Base-by-base conservation (phyloP, 805 yeast species). In the Barnettozyma wickerhamii region DNA sequence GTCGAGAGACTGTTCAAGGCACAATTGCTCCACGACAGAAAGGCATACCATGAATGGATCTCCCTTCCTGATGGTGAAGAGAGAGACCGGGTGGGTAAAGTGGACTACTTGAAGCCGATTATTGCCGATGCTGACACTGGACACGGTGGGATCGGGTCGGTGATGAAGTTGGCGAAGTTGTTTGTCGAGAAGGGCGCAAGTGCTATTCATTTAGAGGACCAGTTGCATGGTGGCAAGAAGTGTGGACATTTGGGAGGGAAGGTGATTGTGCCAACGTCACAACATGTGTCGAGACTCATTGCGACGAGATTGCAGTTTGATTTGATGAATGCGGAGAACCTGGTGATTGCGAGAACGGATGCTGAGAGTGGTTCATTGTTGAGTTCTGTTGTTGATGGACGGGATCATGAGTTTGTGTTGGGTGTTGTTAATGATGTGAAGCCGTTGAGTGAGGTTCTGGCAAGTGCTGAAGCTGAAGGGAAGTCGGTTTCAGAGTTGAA, bases 121-220 rank as follows among this genome's bases (percentile, higher is more conserved):
- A 72, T 79, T 47, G 84, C 84, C 4, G 84, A 79, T 54, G 84
- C 74, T 3, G 84, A 79, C 47, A 78, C 81, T 50, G 84, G 84
- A 4, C 82, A 77, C 53, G 84, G 84, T 15, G 81, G 83, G 10
- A 59, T 71, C 12, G 73, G 78, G 3, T 68, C 82, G 0, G 79
- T 78, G 4, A 78, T 79, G 84, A 79, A 79, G 52, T 59, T 77
- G 41, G 81, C 84, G 19, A 79, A 79, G 52, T 55, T 77, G 37
- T 79, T 79, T 62, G 83, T 80, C n/a, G 84, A 78, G 55, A 66
- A 68, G 17, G 84, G 84, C 19, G 82, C 84, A 4, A 78, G 83
- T 2, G 83, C 75, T n/a, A 72, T 79, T 35, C 84, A 79, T 54
- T 59, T 76, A 19, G 84, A 79, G 47, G 84, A 79, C 55, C 81